phyloP scores from a whole-genome alignment of 768 basidiomycete species.

The Termitomyces bulborhizus region DNA sequence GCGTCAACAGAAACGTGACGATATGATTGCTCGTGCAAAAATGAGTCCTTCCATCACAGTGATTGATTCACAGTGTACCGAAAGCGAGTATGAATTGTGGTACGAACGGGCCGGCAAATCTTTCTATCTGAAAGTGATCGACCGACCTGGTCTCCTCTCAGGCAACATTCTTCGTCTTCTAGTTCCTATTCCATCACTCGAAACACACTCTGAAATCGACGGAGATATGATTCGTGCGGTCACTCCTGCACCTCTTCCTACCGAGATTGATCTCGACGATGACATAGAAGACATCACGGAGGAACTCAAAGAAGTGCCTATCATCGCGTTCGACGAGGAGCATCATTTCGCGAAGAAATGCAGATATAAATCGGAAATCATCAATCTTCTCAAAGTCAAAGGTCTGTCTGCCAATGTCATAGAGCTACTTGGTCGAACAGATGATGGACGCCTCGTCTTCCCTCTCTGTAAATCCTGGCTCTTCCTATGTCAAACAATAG shows the following conservation, averaged over 20 bases:
- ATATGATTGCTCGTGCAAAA: too few species aligned
- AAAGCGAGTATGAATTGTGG: too few species aligned
- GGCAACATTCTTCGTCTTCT: conserved; percentile 2
- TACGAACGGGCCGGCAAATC: too few species aligned
- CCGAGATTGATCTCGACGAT: neutral
- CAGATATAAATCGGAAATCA: neutral
- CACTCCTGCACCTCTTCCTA: neutral
- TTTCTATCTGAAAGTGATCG: too few species aligned
- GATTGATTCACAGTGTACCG: too few species aligned
- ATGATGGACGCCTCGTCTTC: conserved; percentile 4
- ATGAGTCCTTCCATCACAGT: too few species aligned
- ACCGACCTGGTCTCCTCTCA: neutral
- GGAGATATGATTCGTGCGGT: neutral
- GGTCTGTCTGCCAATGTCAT: neutral
- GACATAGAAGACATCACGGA: neutral
- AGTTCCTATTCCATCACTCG: neutral
- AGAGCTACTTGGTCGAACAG: conserved; percentile 1
- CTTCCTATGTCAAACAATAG: neutral
- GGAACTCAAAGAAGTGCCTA: neutral
- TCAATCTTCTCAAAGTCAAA: conserved; percentile 3
- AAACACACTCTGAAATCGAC: neutral
- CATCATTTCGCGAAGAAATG: neutral
- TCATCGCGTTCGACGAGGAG: neutral
- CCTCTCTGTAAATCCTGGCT: neutral
- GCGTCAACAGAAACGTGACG: too few species aligned